Percentiles rank a stretch among this genome's conserved stretches.
Conservation (phyloP, 305 asterid species). For the Solanum hybrid region DNA sequence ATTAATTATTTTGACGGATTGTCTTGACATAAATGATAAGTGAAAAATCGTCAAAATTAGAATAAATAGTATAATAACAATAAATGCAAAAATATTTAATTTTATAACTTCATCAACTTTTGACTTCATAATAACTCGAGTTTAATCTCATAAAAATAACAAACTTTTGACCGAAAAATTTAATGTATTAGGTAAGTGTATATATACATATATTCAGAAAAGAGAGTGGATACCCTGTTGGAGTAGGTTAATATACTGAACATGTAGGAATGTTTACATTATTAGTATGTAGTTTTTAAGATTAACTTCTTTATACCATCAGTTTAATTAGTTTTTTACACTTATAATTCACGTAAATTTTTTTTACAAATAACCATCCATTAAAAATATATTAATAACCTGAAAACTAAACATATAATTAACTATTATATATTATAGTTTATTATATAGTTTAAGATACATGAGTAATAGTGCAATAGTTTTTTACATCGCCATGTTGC, state of each 20-base stretch:
- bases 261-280: not conserved
- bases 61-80: not conserved
- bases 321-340: too few relatives aligned
- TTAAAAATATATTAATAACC: not conserved
- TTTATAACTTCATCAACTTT: not conserved
- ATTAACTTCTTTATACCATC: not conserved
- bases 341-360: not conserved
- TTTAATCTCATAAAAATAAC: not conserved
- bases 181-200: not conserved
- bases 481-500: not conserved
- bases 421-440: not conserved
- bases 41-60: not conserved
- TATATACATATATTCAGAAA: not conserved
- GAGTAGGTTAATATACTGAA: not conserved
- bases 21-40: not conserved
- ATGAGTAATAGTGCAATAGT: not conserved
- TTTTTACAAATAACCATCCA: not conserved
- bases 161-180: not conserved
- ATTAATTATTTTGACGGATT: not conserved
- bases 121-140: not conserved
- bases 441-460: not conserved
- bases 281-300: not conserved
- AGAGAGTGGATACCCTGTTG: not conserved
- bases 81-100: not conserved
- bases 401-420: too few relatives aligned